phyloP scores from a whole-genome alignment of 164 flowering plant species.

The Chloranthus sessilifolius region DNA sequence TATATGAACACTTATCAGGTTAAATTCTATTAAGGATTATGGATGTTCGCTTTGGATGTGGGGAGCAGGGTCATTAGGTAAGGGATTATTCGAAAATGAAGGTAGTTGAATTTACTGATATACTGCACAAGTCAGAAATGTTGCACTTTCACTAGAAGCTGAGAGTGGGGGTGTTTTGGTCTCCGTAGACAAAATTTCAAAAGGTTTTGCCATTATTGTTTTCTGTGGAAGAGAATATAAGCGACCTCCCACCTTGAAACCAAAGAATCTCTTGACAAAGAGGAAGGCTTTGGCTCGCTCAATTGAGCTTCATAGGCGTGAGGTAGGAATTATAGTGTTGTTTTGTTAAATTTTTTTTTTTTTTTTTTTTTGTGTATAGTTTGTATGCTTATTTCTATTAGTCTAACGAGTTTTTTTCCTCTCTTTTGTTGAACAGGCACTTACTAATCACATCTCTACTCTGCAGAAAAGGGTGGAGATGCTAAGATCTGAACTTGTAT shows the following conservation, averaged over 20 bases:
- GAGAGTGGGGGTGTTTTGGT: constrained; percentile 96
- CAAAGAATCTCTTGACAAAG: constrained; percentile 89
- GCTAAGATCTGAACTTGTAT: constrained; percentile 76
- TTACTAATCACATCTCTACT: constrained; percentile 53
- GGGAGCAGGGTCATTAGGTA: too few species aligned
- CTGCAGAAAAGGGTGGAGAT: constrained; percentile 46
- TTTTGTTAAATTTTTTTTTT: too few species aligned
- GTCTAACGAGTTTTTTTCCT: too few species aligned
- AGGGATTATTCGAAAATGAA: too few species aligned
- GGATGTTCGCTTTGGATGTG: too few species aligned
- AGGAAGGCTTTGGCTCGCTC: constrained; percentile 93
- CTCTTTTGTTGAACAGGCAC: constrained; percentile 53
- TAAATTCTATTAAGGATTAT: too few species aligned
- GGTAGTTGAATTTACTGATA: too few species aligned
- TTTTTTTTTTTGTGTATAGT: too few species aligned
- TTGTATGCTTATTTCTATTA: too few species aligned
- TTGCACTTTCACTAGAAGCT: constrained; percentile 79
- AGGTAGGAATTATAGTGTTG: too few species aligned
- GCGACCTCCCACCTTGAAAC: constrained; percentile 67
- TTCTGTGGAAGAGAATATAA: constrained; percentile 80
- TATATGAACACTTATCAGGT: too few species aligned
- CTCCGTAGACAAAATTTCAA: constrained; percentile 83
- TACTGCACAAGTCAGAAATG: constrained; percentile 59
- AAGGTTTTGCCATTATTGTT: constrained; percentile 77
- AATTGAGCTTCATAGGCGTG: constrained; percentile 86